Evolutionary conservation across 176 grass and related monocot species (phyloP).

Genomic region (Puya raimondii): DNA sequence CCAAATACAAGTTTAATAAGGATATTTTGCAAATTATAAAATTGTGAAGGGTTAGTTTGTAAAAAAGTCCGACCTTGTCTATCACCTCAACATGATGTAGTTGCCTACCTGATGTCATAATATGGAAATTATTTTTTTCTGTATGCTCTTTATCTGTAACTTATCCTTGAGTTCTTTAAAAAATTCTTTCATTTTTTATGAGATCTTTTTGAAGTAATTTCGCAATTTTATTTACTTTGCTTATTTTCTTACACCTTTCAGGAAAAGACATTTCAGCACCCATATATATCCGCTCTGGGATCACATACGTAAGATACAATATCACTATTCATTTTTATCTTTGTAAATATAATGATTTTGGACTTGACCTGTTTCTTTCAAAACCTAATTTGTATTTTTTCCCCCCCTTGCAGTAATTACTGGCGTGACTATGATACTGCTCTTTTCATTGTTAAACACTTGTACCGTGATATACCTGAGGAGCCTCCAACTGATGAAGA

Average conservation of each 20-base stretch:
- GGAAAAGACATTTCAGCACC: slow-evolving; percentile 95
- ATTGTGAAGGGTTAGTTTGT: too few relatives aligned
- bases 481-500: slow-evolving; percentile 42
- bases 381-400: neutral
- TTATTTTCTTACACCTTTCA: slow-evolving; percentile 21
- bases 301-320: slow-evolving; percentile 76
- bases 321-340: slow-evolving; percentile 10
- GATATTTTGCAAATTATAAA: too few relatives aligned
- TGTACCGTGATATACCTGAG: slow-evolving; percentile 87
- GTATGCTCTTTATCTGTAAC: neutral
- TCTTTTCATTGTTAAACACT: slow-evolving; percentile 88
- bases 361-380: neutral
- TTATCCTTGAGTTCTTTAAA: neutral
- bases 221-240: neutral
- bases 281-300: slow-evolving; percentile 78
- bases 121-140: neutral
- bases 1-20: too few relatives aligned
- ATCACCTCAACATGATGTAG: neutral
- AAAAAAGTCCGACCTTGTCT: too few relatives aligned
- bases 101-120: neutral
- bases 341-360: neutral
- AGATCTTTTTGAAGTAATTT: neutral
- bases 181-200: neutral
- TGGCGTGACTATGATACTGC: slow-evolving; percentile 96
- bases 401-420: slow-evolving; percentile 52